A percentile compares a stretch with the other conserved stretches of the same genome.
Conservation (phyloP, 305 asterid genomes). For the Fraxinus nigra region DNA sequence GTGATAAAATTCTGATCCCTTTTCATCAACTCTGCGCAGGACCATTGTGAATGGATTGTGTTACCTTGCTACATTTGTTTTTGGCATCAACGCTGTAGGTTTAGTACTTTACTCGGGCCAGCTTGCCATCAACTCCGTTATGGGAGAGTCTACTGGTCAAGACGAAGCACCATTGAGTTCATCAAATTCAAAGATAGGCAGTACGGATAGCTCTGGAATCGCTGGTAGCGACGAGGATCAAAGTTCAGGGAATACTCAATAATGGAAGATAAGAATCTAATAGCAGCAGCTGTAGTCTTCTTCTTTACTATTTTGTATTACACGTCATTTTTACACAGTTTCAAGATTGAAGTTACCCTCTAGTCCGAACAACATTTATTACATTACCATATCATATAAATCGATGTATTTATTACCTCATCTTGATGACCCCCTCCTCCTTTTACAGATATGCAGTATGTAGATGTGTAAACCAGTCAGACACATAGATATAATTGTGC, state of each 20-base stretch:
- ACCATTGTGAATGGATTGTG: slow-evolving; percentile 80
- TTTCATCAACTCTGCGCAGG: slow-evolving; percentile 43
- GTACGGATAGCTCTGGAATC: slow-evolving; percentile 29
- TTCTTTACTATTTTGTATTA: slow-evolving; percentile 18
- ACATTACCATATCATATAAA: background rate
- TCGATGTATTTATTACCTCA: background rate
- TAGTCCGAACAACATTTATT: slow-evolving; percentile 7
- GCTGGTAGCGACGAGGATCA: slow-evolving; percentile 34
- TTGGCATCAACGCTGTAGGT: slow-evolving; percentile 75
- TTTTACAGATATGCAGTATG: background rate
- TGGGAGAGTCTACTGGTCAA: slow-evolving; percentile 44
- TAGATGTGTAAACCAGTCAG: background rate
- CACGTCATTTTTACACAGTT: background rate
- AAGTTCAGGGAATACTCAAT: slow-evolving; percentile 33
- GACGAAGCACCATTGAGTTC: slow-evolving; percentile 32
- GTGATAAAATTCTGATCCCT: background rate
- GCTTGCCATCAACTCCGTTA: slow-evolving; percentile 59
- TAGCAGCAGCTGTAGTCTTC: background rate
- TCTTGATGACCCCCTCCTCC: background rate
- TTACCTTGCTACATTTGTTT: slow-evolving; percentile 87
- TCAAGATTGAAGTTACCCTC: slow-evolving; percentile 7
- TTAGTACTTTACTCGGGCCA: slow-evolving; percentile 77
- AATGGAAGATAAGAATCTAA: slow-evolving; percentile 25
- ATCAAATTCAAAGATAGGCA: slow-evolving; percentile 24
- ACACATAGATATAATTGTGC: background rate